phyloP scores from a whole-genome alignment of 2,329 filamentous ascomycete genomes.

The Neocatenulostroma microsporum region DNA sequence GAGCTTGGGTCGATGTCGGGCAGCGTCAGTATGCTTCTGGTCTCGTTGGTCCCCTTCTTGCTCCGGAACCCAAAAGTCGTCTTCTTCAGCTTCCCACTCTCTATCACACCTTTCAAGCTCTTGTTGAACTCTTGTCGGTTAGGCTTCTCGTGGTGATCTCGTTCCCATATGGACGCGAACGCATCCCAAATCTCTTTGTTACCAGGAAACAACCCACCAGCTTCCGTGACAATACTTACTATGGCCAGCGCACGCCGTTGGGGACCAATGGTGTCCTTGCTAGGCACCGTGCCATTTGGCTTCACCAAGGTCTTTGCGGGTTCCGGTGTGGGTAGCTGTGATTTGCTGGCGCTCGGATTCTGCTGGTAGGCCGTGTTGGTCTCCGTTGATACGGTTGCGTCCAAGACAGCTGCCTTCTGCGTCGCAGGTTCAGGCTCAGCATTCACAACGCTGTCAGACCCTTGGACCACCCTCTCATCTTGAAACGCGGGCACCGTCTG shows the following conservation, averaged over 20 bases:
- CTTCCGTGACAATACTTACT: slow-evolving; percentile 42
- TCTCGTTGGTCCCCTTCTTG: slow-evolving; percentile 40
- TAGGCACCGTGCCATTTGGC: too few relatives aligned
- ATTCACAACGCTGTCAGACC: too few relatives aligned
- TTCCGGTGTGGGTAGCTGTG: too few relatives aligned
- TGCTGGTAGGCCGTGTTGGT: too few relatives aligned
- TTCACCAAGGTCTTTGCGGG: too few relatives aligned
- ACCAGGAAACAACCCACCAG: slow-evolving; percentile 49
- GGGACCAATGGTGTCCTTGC: too few relatives aligned
- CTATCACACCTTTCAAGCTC: slow-evolving; percentile 41
- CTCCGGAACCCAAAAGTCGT: slow-evolving; percentile 46
- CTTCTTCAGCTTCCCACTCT: slow-evolving; percentile 45
- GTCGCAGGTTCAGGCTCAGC: too few relatives aligned
- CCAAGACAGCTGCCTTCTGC: too few relatives aligned
- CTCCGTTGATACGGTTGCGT: too few relatives aligned
- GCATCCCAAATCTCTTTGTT: slow-evolving; percentile 48
- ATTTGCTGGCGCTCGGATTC: too few relatives aligned
- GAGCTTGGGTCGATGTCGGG: slow-evolving; percentile 40
- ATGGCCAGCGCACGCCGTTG: slow-evolving; percentile 38
- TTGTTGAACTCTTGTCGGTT: slow-evolving; percentile 25
- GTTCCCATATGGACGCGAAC: slow-evolving; percentile 49
- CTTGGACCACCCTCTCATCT: too few relatives aligned
- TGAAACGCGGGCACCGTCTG: too few relatives aligned
- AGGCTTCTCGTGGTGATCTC: slow-evolving; percentile 28
- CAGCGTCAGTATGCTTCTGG: slow-evolving; percentile 44